Evolutionary conservation across 495 filamentous ascomycete genomes (phyloP), one percentile per base, ranked within the genome.

Genomic region (Penicillium samsonianum): DNA sequence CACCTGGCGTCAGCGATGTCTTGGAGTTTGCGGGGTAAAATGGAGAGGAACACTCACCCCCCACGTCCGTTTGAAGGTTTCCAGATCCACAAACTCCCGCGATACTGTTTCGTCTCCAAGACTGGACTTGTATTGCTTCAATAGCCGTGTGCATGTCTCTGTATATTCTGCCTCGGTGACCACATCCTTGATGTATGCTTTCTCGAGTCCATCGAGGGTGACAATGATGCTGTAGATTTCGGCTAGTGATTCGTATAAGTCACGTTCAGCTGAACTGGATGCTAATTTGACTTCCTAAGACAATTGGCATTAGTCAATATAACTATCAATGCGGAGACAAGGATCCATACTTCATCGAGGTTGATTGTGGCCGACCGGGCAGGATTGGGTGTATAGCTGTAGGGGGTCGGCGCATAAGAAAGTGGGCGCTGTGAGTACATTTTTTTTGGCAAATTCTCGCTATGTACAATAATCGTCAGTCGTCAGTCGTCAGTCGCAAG

Each of bases 211-310:
- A 66, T 99, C 94, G 20, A 99, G 77, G 0, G 94, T 97, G 55
- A 96, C 83, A 22, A 98, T 93, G 57, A 99, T 96, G 75, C 91
- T 95, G 75, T 98, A 98, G 48, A 99, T 87, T 67, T 99, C 94
- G 48, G 93, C 94, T 11, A 99, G 83, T 2, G 94, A 97, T 67
- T 97, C 94, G 75, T 96, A 90, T 4, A 98, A 84, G 67, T 98
- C 93, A 25, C 93, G 85, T 73, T 97, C 91, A 28, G 88, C 87
- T 48, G 89, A 84, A 23, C 86, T 95, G 6, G 89, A 86, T 47
- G 90, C 81, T 44, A 99, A 83, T 75, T 95, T 96, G 57, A 96
- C 91, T 82, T 99, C 95, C 87, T 97, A 53, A 52, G 31, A 40
- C 20, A 23, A 60, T 20, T 23, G 59, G 14, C 19, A 25, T 74